A percentile compares a stretch with the other conserved stretches of the same genome.
These are phyloP conservation scores for Platanus orientalis DNA, from an alignment of 164 flowering plant species.

Conservation along the genomic window DNA sequence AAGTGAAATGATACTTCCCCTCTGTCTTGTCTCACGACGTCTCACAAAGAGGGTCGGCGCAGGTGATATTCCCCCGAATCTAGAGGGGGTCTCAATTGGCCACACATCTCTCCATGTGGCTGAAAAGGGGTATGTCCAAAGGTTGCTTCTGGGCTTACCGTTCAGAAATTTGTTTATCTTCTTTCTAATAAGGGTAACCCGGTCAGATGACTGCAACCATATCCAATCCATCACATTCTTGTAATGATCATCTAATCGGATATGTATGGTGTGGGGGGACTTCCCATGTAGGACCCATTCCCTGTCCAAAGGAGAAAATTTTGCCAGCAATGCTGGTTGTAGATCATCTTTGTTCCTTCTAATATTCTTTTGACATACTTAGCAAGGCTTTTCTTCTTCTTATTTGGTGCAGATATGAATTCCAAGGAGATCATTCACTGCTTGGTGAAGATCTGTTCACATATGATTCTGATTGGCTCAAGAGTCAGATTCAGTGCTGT, in stretches of 20 bases:
- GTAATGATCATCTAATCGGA: neutral
- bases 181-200: no score
- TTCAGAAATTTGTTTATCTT: no score
- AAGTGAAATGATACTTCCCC: no score
- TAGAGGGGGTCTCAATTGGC: neutral
- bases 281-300: no score
- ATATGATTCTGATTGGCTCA: slow-evolving; percentile 52
- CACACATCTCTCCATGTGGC: neutral
- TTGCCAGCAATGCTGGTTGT: no score
- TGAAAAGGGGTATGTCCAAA: neutral
- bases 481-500: slow-evolving; percentile 31
- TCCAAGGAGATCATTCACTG: slow-evolving; percentile 64
- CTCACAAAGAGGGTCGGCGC: no score
- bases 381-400: neutral
- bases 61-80: no score
- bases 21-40: no score
- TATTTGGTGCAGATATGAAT: slow-evolving; percentile 61
- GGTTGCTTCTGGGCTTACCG: no score
- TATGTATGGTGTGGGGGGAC: neutral
- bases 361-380: neutral
- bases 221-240: neutral
- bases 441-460: slow-evolving; percentile 57
- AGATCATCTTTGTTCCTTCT: no score
- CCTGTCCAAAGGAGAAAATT: no score
- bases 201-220: neutral